These are phyloP conservation scores for Saccharum hybrid DNA, from an alignment of 202 grass and related monocot genomes.

Conservation along the genomic window DNA sequence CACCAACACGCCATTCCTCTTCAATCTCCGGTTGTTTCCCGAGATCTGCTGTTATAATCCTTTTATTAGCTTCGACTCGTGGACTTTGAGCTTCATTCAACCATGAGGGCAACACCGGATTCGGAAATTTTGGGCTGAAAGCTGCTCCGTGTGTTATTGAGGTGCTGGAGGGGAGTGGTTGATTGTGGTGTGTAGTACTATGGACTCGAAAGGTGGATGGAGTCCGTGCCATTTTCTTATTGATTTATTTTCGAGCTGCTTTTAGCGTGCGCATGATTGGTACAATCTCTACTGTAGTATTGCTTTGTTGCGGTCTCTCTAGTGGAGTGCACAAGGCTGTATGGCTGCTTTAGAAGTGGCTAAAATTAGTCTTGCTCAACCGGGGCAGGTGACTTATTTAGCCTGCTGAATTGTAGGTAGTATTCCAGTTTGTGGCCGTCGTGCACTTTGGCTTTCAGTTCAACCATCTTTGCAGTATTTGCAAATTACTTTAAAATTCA, in stretches of 20 bases:
- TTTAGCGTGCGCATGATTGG: not conserved
- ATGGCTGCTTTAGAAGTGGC: conserved; percentile 6
- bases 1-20: not conserved
- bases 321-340: conserved; percentile 18
- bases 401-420: not conserved
- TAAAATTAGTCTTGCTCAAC: conserved; percentile 27
- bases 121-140: conserved; percentile 5
- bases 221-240: not conserved
- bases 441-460: not conserved
- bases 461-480: not conserved
- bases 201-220: conserved; percentile 11
- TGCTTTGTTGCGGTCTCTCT: conserved; percentile 13
- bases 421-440: not conserved
- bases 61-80: not conserved
- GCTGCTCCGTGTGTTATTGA: not conserved
- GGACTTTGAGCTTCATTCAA: conserved; percentile 14
- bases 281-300: not conserved
- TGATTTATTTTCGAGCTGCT: not conserved
- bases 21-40: not conserved
- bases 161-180: not conserved
- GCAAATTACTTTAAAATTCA: not conserved
- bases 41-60: not conserved
- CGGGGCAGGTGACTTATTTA: not conserved
- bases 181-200: not conserved
- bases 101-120: conserved; percentile 6